These are phyloP conservation scores for Fusarium sp. DNA, from an alignment of 2,329 filamentous ascomycete genomes.

Conservation along the genomic window DNA sequence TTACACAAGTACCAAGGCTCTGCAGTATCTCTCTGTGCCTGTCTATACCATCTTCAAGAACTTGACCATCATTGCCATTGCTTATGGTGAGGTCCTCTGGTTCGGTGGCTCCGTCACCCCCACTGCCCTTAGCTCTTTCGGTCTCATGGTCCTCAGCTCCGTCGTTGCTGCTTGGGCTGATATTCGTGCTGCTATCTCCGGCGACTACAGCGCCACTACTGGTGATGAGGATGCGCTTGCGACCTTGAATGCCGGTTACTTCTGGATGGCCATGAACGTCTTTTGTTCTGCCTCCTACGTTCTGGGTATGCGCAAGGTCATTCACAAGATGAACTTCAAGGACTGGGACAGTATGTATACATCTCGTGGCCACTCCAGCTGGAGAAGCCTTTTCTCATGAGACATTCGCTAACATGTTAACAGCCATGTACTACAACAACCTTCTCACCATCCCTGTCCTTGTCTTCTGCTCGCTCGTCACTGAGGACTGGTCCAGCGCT, in stretches of 20 bases:
- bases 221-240: slow-evolving; percentile 75
- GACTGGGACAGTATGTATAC: slow-evolving; percentile 92
- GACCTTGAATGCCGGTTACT: slow-evolving; percentile 92
- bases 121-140: slow-evolving; percentile 90
- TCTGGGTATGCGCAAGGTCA: slow-evolving; percentile 94
- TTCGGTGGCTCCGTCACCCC: slow-evolving; percentile 92
- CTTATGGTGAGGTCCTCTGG: slow-evolving; percentile 98
- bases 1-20: slow-evolving; percentile 94
- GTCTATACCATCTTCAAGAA: slow-evolving; percentile 99
- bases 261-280: slow-evolving; percentile 98
- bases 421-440: slow-evolving; percentile 99
- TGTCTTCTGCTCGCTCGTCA: slow-evolving; percentile 79
- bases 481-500: slow-evolving; percentile 90
- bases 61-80: slow-evolving; percentile 97
- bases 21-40: slow-evolving; percentile 95
- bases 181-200: slow-evolving; percentile 83
- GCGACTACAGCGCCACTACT: slow-evolving; percentile 55
- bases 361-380: background rate
- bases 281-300: slow-evolving; percentile 92
- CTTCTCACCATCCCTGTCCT: slow-evolving; percentile 95
- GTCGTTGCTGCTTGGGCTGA: slow-evolving; percentile 97
- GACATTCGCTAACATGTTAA: slow-evolving; percentile 46
- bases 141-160: slow-evolving; percentile 95
- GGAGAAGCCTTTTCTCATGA: background rate
- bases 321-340: slow-evolving; percentile 99